Conservation (phyloP, 148 eudicot species). For the Cornus kousa region DNA sequence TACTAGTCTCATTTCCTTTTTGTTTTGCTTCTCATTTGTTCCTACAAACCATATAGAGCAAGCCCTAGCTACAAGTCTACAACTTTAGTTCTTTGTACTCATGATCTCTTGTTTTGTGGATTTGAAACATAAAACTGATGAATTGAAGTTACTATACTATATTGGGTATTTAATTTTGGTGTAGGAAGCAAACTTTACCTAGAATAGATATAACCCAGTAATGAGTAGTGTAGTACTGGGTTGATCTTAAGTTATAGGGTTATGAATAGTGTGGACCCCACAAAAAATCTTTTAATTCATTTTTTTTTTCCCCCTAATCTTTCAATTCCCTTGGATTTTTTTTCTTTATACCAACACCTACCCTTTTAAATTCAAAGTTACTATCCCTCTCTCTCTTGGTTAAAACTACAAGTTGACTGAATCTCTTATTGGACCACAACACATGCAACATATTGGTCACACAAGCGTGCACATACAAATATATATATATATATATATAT, state of each 20-base stretch:
- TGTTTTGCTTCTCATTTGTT: slow-evolving; percentile 23
- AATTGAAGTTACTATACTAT: no score
- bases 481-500: no score
- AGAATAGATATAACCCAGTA: slow-evolving; percentile 18
- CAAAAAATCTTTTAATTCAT: no score
- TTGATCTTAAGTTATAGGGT: slow-evolving; percentile 20
- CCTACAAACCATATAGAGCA: slow-evolving; percentile 24
- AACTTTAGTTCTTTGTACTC: background rate
- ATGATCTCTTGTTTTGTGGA: background rate
- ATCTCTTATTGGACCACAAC: background rate
- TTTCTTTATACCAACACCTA: background rate
- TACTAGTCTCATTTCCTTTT: slow-evolving; percentile 12
- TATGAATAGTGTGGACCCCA: no score
- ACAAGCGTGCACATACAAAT: no score
- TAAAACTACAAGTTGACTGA: slow-evolving; percentile 9
- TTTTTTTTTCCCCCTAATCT: no score
- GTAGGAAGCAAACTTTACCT: slow-evolving; percentile 13
- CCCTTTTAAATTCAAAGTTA: no score
- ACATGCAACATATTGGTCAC: no score
- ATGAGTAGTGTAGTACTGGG: background rate
- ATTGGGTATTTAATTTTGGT: background rate
- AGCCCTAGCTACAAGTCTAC: slow-evolving; percentile 25
- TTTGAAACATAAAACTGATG: slow-evolving; percentile 1
- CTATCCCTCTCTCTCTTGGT: no score
- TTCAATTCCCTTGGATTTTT: no score